Evolutionary conservation across 331 rosid species (phyloP), one percentile per base, ranked within the genome.

Genomic region (Stylosanthes scabra): DNA sequence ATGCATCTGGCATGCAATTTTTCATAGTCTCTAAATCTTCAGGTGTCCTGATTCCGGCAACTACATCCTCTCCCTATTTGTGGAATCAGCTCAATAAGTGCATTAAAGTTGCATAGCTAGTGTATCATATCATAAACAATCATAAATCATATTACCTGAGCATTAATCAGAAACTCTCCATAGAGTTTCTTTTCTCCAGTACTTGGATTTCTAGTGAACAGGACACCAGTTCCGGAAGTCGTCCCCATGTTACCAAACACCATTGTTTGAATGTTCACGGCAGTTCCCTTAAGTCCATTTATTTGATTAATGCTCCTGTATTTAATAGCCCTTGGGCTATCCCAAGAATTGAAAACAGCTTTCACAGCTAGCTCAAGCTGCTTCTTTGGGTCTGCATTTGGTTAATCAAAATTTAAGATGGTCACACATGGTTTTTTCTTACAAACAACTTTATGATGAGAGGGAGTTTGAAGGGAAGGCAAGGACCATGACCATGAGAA

Each of bases 281-380:
- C 97, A 34, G 97, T 95, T 78, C 99, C 99, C 82, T 84, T 87
- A 63, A 95, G 86, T 40, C 93, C 97, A 4, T 83, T 81, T 74
- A 94, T 94, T 82, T 87, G 99, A 80, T 90, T 94, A 86, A 94
- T 91, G 84, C 79, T 86, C 62, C 99, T 72, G 59, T 94, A 94
- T 63, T 94, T 94, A 66, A 67, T 94, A 54, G 99, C 97, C 86
- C 99, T 89, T 8, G 91, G 88, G 72, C 99, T 91, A 82, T 94
- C 99, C 99, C 99, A 94, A 51, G 99, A 94, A 79, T 94, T 86
- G 69, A 94, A 94, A 81, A 94, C 99, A 60, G 99, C 97, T 82
- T 87, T 89, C 49, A 90, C 81, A 28, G 99, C 86, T 69, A 91
- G 76, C 75, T 76, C 86, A 74, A 94, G 76, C 78, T 94, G 99